Evolutionary conservation across 2,329 filamentous ascomycete species (phyloP).

Genomic region (Sodiomyces alkalinus): DNA sequence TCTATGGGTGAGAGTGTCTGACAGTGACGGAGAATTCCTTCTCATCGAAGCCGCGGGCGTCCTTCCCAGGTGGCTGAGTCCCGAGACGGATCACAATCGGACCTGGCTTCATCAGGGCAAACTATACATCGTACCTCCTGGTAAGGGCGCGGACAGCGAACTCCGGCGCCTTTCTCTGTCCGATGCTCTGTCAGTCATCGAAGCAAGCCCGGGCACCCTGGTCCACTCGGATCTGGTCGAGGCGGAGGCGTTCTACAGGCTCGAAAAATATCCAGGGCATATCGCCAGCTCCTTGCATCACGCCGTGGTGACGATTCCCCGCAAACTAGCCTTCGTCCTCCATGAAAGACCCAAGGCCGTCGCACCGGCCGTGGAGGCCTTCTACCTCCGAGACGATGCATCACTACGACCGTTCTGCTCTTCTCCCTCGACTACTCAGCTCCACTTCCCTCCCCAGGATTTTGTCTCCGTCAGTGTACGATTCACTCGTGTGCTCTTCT

Average conservation of each 20-base stretch:
- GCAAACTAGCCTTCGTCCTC: conserved; percentile 67
- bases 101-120: conserved; percentile 77
- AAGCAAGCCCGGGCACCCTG: conserved; percentile 37
- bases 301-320: conserved; percentile 57
- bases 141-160: conserved; percentile 21
- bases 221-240: conserved; percentile 63
- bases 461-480: conserved; percentile 63
- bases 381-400: conserved; percentile 79
- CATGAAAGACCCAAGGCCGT: conserved; percentile 62
- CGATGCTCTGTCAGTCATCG: conserved; percentile 49
- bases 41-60: conserved; percentile 85
- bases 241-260: conserved; percentile 77
- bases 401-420: conserved; percentile 53
- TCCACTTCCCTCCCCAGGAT: conserved; percentile 61
- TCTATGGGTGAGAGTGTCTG: conserved; percentile 69
- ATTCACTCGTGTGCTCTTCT: conserved; percentile 82
- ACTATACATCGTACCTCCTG: conserved; percentile 61
- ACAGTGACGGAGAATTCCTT: conserved; percentile 89
- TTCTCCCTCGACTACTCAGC: conserved; percentile 28
- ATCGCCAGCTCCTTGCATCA: conserved; percentile 65
- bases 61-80: conserved; percentile 79
- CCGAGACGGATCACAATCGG: conserved; percentile 74
- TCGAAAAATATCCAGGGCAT: conserved; percentile 68
- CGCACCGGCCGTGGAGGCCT: conserved; percentile 73
- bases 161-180: conserved; percentile 39